Conservation (phyloP, 805 yeast genomes). For the Priceomyces haplophilus region DNA sequence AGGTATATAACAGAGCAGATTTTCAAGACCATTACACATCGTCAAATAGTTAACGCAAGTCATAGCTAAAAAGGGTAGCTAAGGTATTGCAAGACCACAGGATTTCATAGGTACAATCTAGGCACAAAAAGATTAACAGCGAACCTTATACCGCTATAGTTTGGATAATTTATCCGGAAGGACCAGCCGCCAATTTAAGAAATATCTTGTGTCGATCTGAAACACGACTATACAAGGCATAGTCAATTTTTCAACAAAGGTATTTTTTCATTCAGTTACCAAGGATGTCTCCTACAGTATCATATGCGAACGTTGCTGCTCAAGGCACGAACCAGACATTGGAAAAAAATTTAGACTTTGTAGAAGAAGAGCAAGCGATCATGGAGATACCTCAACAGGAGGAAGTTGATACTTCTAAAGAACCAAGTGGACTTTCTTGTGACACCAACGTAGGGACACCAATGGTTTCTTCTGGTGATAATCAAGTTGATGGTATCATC, state of each 20-base stretch:
- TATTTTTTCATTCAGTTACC: neutral
- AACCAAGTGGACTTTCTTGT: neutral
- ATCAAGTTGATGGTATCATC: neutral
- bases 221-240: neutral
- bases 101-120: neutral
- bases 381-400: neutral
- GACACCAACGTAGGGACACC: neutral
- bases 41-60: neutral
- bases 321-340: constrained; percentile 19
- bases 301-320: constrained; percentile 45
- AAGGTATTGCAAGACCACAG: constrained; percentile 1
- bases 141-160: neutral
- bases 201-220: neutral
- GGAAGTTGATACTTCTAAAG: neutral
- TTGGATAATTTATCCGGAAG: neutral
- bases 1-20: neutral
- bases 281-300: constrained; percentile 25
- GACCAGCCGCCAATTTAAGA: neutral
- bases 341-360: constrained; percentile 9
- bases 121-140: neutral
- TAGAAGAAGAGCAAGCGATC: neutral
- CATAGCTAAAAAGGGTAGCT: constrained; percentile 3
- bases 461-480: neutral
- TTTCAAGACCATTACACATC: neutral
- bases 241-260: neutral